These are phyloP conservation scores for Solanum paucissectum DNA, from an alignment of 257 asterid species.

Conservation along the genomic window DNA sequence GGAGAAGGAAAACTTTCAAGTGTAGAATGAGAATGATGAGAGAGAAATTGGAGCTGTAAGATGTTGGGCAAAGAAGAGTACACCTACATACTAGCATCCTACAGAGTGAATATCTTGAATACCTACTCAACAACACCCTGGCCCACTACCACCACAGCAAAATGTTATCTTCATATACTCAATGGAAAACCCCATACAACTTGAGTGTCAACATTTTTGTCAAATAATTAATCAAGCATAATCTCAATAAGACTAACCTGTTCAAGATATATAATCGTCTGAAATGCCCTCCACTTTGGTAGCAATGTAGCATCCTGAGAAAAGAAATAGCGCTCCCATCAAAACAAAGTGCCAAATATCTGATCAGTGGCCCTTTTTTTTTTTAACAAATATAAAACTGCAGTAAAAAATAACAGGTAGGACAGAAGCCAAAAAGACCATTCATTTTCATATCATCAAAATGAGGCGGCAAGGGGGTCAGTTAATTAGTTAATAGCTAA, in stretches of 20 bases:
- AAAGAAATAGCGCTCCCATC: background rate
- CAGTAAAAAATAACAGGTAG: background rate
- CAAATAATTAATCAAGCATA: background rate
- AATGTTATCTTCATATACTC: background rate
- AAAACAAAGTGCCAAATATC: background rate
- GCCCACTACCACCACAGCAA: background rate
- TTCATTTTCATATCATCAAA: background rate
- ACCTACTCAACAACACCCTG: background rate
- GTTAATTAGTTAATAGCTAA: background rate
- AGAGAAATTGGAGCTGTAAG: background rate
- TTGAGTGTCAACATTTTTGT: background rate
- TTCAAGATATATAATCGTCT: conserved; percentile 78
- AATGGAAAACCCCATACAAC: background rate
- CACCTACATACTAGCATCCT: background rate
- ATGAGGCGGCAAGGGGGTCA: background rate
- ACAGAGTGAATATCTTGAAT: background rate
- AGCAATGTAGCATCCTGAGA: conserved; percentile 58
- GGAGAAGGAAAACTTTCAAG: background rate
- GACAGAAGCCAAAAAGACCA: background rate
- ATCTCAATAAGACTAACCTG: conserved; percentile 21
- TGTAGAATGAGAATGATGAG: background rate
- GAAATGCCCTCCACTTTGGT: conserved; percentile 92
- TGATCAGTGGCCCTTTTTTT: background rate
- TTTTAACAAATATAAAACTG: background rate
- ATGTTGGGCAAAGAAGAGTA: background rate